phyloP scores from a whole-genome alignment of 441 rosid genomes.

The Macaranga tanarius region DNA sequence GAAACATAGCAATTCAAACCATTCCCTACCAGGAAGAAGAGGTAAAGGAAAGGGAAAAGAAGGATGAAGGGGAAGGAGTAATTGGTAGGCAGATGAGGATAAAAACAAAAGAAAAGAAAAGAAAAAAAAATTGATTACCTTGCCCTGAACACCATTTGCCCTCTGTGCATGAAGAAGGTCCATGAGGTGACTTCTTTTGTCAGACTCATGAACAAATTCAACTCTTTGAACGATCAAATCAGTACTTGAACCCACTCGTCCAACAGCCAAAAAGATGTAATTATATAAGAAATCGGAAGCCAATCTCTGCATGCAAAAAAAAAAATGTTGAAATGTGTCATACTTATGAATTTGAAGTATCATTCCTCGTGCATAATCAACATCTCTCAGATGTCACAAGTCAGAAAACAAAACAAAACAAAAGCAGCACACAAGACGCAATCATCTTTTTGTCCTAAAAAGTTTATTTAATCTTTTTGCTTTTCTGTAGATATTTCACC shows the following conservation, averaged over 20 bases:
- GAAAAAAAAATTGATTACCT: slow-evolving; percentile 41
- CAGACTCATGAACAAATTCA: slow-evolving; percentile 77
- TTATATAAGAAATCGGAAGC: slow-evolving; percentile 83
- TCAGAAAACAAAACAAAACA: no score
- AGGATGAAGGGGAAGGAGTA: neutral
- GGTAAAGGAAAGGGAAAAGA: no score
- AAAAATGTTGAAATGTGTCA: slow-evolving; percentile 17
- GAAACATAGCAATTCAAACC: slow-evolving; percentile 6
- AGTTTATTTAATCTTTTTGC: no score
- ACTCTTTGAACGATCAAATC: slow-evolving; percentile 92
- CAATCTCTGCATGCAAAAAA: slow-evolving; percentile 62
- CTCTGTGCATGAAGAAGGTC: slow-evolving; percentile 93
- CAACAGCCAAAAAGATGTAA: slow-evolving; percentile 88
- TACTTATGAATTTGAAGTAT: neutral
- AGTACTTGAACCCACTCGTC: slow-evolving; percentile 96
- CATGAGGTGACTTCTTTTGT: slow-evolving; percentile 96
- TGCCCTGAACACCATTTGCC: slow-evolving; percentile 64
- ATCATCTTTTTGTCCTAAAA: no score
- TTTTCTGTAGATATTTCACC: no score
- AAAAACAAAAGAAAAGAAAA: neutral
- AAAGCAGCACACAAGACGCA: no score
- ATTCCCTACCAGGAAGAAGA: neutral
- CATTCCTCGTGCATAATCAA: no score
- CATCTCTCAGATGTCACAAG: no score
- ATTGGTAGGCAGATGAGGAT: neutral